Evolutionary conservation across 139 green algal species (phyloP).

Genomic region (Volvox reticuliferus): DNA sequence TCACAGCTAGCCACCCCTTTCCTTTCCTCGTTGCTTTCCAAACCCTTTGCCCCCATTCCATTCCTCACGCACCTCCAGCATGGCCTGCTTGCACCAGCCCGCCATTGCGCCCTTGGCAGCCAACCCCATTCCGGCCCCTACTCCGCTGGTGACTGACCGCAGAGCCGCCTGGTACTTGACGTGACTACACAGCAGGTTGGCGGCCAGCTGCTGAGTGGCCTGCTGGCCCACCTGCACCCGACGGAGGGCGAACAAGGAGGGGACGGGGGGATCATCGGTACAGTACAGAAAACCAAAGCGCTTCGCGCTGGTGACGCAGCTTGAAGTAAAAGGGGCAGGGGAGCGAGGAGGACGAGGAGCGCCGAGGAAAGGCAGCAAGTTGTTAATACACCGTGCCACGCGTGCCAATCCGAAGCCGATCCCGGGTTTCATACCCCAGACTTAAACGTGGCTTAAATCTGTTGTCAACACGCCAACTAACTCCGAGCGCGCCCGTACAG

Average conservation of each 20-base stretch:
- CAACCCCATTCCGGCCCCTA: neutral
- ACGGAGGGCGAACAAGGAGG: neutral
- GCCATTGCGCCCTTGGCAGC: constrained; percentile 41
- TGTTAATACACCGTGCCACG: too few species aligned
- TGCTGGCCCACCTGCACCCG: constrained; percentile 40
- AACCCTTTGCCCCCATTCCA: neutral
- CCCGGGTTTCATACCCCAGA: too few species aligned
- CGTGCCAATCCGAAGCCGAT: too few species aligned
- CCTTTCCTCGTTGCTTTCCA: neutral
- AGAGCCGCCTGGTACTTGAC: constrained; percentile 66
- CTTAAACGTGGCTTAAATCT: too few species aligned
- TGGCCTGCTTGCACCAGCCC: constrained; percentile 49
- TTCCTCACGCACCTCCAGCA: constrained; percentile 49
- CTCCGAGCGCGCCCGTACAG: too few species aligned
- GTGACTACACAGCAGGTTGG: constrained; percentile 61
- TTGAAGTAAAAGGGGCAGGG: too few species aligned
- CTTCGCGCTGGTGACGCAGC: too few species aligned
- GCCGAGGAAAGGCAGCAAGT: too few species aligned
- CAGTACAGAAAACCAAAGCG: too few species aligned
- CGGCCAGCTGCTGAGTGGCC: constrained; percentile 66
- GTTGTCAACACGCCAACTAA: too few species aligned
- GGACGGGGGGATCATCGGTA: neutral
- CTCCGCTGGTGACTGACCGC: constrained; percentile 1
- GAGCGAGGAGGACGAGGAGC: too few species aligned
- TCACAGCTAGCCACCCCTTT: neutral